Base-by-base conservation (phyloP, 2,329 filamentous ascomycete species). In the Coleophoma cylindrospora region DNA sequence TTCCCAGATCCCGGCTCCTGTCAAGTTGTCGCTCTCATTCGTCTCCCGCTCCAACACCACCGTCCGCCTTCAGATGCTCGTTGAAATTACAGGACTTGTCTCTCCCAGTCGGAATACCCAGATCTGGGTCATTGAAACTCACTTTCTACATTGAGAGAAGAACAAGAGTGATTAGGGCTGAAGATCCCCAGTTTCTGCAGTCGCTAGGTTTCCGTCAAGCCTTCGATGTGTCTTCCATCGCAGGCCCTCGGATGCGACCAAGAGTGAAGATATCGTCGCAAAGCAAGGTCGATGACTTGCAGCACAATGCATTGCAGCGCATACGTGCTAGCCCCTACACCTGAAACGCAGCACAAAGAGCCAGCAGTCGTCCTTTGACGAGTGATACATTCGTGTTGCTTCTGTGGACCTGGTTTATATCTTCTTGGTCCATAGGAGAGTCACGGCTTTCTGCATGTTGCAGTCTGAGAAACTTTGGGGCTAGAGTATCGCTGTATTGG, bases 281-380 rank as follows among this genome's bases (percentile, higher is more conserved):
- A 27, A 27, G 27, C 27, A 27, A 27, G 27, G 27, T 27, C 50
- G 53, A 61, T 61, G 58, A 61, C 58, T 57, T 59, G 58, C 58
- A 61, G 49, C 47, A 43, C 48, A 53, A 41, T 48, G 45, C 48
- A 55, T 19, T 43, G 50, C 48, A 52, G 47, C 52, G 53, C 48
- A 53, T 52, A 43, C 50, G 22, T 27, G 27, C 32, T 44, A 44
- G 12, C 12, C 12, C 13, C 11, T 27, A 15, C 19, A 44, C n/a
- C 7, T 44, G 41, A 44, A 44, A 44, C 41, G 32, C 41, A 44
- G 15, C 32, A 14, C 27, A n/a, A 44, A 44, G n/a, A 44, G 27
- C 12, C 41, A 44, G 10, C 5, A 32, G 12, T 27, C 32, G 41
- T 13, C 41, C 41, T 27, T 44, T 21, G 5, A 44, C 22, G n/a